Conservation (phyloP, 2,329 filamentous ascomycete species). For the Ceratocystis papillata region DNA sequence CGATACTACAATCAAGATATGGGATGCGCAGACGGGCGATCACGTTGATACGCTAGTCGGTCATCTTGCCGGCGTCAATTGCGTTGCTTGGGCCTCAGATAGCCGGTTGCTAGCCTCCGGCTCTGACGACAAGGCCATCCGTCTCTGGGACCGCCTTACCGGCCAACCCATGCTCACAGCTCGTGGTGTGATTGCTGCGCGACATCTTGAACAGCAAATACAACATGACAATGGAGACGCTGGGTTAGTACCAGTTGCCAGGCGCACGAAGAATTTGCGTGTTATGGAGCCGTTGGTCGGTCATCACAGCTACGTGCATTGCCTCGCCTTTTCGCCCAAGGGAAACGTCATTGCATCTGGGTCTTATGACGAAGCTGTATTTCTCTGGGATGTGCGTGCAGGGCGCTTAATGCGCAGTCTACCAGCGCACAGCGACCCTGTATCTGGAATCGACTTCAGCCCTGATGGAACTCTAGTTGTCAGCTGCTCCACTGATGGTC, state of each 20-base stretch:
- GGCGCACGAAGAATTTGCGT: slow-evolving; percentile 28
- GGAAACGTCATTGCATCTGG: slow-evolving; percentile 94
- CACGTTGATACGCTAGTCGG: slow-evolving; percentile 84
- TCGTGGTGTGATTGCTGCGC: slow-evolving; percentile 29
- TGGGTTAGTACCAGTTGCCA: slow-evolving; percentile 14
- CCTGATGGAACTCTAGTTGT: slow-evolving; percentile 84
- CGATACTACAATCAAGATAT: slow-evolving; percentile 83
- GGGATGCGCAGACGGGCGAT: slow-evolving; percentile 66
- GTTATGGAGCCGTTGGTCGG: slow-evolving; percentile 54
- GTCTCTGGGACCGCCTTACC: slow-evolving; percentile 72
- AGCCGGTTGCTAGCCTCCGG: slow-evolving; percentile 78
- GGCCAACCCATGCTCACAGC: slow-evolving; percentile 44
- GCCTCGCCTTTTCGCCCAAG: slow-evolving; percentile 90
- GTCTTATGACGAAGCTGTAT: slow-evolving; percentile 94
- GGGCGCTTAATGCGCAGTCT: slow-evolving; percentile 79
- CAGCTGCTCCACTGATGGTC: slow-evolving; percentile 80
- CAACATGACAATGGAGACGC: slow-evolving; percentile 26
- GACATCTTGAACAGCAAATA: slow-evolving; percentile 27
- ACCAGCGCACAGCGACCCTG: slow-evolving; percentile 89
- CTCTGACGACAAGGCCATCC: slow-evolving; percentile 90
- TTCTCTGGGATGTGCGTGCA: slow-evolving; percentile 88
- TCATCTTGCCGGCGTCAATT: slow-evolving; percentile 84
- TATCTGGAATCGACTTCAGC: slow-evolving; percentile 86
- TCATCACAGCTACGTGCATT: slow-evolving; percentile 94
- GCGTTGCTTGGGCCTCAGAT: slow-evolving; percentile 89